Percentiles rank a stretch among this genome's conserved stretches.
These are phyloP conservation scores for Aspergillus terreus DNA, from an alignment of 2,329 filamentous ascomycete genomes.

Conservation along the genomic window DNA sequence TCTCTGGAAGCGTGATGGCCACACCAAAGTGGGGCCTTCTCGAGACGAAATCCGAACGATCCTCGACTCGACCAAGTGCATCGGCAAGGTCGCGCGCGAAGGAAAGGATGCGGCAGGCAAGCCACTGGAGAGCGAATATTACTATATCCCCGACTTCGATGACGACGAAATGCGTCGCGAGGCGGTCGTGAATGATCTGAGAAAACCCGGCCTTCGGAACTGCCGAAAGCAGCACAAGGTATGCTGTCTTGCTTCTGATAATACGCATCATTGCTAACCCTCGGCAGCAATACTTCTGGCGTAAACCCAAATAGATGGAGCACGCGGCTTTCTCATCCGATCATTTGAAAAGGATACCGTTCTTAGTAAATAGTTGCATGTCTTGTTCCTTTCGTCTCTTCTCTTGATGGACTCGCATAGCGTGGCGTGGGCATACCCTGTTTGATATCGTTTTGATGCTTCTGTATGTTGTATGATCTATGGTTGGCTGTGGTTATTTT, in stretches of 20 bases:
- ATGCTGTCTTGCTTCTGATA: conserved; percentile 26
- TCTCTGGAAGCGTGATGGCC: conserved; percentile 49
- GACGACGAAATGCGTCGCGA: conserved; percentile 71
- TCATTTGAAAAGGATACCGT: conserved; percentile 12
- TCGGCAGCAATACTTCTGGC: conserved; percentile 67
- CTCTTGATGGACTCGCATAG: conserved; percentile 35
- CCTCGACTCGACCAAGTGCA: conserved; percentile 70
- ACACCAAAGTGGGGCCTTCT: conserved; percentile 47
- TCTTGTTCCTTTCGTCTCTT: conserved; percentile 20
- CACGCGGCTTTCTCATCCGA: conserved; percentile 3
- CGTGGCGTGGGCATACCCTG: conserved; percentile 42
- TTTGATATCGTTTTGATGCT: conserved; percentile 19
- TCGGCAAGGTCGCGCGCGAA: conserved; percentile 83
- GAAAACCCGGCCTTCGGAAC: conserved; percentile 82
- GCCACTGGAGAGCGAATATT: conserved; percentile 90
- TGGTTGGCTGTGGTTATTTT: conserved; percentile 7
- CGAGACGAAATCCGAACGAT: conserved; percentile 65
- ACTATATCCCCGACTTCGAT: conserved; percentile 88
- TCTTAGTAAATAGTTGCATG: conserved; percentile 35
- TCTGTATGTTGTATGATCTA: conserved; percentile 22
- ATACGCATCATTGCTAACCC: conserved; percentile 17
- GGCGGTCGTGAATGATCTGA: conserved; percentile 78
- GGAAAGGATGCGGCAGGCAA: conserved; percentile 97
- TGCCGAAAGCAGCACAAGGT: conserved; percentile 98
- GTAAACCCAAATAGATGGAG: conserved; percentile 52